These are phyloP conservation scores for Sugiyamaella neomexicana DNA, from an alignment of 1,139 yeast species.

Conservation along the genomic window DNA sequence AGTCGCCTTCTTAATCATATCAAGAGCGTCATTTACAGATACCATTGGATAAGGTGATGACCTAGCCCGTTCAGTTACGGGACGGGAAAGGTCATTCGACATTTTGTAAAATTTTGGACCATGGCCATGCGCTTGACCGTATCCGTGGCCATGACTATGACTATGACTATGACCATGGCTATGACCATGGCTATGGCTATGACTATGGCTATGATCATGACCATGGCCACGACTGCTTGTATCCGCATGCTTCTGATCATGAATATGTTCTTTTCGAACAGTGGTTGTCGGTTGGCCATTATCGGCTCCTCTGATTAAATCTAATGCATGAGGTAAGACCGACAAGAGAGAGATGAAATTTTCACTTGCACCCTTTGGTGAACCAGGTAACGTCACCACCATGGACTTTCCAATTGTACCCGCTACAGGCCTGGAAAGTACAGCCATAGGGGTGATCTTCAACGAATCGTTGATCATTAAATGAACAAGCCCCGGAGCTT, in stretches of 20 bases:
- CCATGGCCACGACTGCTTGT: constrained; percentile 23
- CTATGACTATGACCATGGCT: constrained; percentile 26
- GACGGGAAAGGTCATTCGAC: constrained; percentile 40
- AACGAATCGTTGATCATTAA: constrained; percentile 47
- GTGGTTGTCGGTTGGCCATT: constrained; percentile 43
- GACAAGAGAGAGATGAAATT: constrained; percentile 43
- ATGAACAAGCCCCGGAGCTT: constrained; percentile 51
- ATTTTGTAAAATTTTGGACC: constrained; percentile 31
- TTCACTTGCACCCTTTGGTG: constrained; percentile 50
- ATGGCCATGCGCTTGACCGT: constrained; percentile 28
- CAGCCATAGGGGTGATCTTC: constrained; percentile 47
- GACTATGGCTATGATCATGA: constrained; percentile 28
- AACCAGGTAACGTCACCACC: constrained; percentile 51
- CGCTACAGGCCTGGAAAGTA: constrained; percentile 50
- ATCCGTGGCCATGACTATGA: constrained; percentile 27
- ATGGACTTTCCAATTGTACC: constrained; percentile 43
- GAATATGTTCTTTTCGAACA: constrained; percentile 10
- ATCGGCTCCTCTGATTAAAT: constrained; percentile 39
- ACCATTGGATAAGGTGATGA: constrained; percentile 51
- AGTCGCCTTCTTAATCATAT: constrained; percentile 16
- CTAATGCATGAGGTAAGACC: constrained; percentile 47
- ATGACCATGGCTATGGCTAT: constrained; percentile 27
- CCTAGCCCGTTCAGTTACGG: constrained; percentile 47
- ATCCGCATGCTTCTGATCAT: constrained; percentile 10
- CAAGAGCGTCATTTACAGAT: constrained; percentile 44